phyloP scores from a whole-genome alignment of 2,329 filamentous ascomycete species.

The Setomelanomma holmii region DNA sequence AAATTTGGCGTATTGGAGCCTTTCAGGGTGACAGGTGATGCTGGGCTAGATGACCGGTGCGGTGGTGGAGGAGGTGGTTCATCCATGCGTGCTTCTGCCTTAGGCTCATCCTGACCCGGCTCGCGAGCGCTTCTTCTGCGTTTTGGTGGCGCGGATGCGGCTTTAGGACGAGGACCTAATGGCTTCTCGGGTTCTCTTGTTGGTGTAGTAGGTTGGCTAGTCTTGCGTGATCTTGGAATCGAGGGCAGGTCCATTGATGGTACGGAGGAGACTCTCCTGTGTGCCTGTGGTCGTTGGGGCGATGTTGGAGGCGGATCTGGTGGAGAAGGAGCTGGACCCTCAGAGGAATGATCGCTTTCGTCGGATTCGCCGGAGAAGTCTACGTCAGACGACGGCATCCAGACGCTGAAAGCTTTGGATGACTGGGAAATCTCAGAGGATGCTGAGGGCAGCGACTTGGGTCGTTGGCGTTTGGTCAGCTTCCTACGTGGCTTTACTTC shows the following conservation, averaged over 20 bases:
- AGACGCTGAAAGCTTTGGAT: conserved; percentile 56
- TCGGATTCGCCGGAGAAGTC: conserved; percentile 45
- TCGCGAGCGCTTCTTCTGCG: conserved; percentile 31
- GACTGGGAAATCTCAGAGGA: conserved; percentile 28
- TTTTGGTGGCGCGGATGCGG: conserved; percentile 39
- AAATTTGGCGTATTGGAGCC: conserved; percentile 55
- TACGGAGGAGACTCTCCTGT: conserved; percentile 57
- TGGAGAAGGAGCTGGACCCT: conserved; percentile 24
- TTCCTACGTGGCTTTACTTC: conserved; percentile 35
- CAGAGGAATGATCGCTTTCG: conserved; percentile 32
- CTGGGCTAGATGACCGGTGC: conserved; percentile 61
- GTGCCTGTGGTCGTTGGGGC: conserved; percentile 46
- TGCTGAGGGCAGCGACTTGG: conserved; percentile 31
- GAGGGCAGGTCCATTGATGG: conserved; percentile 55
- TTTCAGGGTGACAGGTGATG: conserved; percentile 55
- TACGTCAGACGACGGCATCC: conserved; percentile 54
- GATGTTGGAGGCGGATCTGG: conserved; percentile 28
- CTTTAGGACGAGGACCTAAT: conserved; percentile 20
- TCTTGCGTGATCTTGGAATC: conserved; percentile 54
- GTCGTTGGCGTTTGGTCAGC: conserved; percentile 36
- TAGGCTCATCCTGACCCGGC: conserved; percentile 17
- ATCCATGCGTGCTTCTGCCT: conserved; percentile 24
- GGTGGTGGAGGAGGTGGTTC: conserved; percentile 55
- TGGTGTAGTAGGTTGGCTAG: conserved; percentile 48
- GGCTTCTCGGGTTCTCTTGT: conserved; percentile 23